Evolutionary conservation across 73 alveolate species (phyloP).

Genomic region (Tetrahymena elliotti): DNA sequence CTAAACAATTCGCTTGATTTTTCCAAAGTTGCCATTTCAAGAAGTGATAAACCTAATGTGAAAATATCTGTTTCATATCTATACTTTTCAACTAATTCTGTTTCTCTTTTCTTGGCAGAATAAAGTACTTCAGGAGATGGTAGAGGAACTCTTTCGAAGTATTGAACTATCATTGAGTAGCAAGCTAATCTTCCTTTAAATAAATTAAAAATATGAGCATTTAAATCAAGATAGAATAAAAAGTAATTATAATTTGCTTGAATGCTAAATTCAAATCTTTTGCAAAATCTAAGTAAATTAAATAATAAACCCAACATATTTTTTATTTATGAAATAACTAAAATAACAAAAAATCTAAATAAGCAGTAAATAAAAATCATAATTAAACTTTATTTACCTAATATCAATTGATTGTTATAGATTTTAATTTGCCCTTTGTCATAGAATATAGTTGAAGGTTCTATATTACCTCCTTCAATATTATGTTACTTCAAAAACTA

Average conservation of each 20-base stretch:
- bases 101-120: neutral
- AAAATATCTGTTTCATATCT: neutral
- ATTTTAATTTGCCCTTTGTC: neutral
- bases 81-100: neutral
- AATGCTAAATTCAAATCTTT: neutral
- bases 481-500: neutral
- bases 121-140: neutral
- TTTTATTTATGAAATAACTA: too few relatives aligned
- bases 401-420: neutral
- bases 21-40: neutral
- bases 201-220: neutral
- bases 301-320: too few relatives aligned
- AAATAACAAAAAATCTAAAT: too few relatives aligned
- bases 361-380: neutral
- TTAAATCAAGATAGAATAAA: too few relatives aligned
- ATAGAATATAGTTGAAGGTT: neutral
- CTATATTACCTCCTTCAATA: neutral
- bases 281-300: too few relatives aligned
- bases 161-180: neutral
- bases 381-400: neutral
- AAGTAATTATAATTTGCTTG: neutral
- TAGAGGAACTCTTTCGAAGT: neutral
- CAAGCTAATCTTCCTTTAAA: neutral
- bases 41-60: neutral
- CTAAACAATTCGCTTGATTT: neutral